Conservation (phyloP, 495 filamentous ascomycete genomes). For the Parachaetomium inaequale region DNA sequence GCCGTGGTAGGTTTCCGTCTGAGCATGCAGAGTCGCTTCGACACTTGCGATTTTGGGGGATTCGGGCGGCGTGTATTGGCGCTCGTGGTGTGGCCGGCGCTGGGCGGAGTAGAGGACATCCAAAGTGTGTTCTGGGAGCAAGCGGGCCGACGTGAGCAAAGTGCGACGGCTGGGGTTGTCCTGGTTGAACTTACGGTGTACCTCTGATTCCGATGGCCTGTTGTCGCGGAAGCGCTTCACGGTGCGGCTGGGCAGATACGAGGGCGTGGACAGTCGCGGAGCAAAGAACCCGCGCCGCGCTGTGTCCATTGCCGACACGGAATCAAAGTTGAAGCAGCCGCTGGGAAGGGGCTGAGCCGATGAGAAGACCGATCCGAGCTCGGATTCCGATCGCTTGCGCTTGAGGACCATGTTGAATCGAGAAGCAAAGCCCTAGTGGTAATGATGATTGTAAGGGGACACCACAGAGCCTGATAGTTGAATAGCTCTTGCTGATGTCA, state of each 20-base stretch:
- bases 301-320: conserved; percentile 24
- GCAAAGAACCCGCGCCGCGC: conserved; percentile 25
- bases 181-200: conserved; percentile 42
- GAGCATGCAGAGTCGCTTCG: conserved; percentile 9
- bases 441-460: not conserved
- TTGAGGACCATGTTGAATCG: conserved; percentile 44
- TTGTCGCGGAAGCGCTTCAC: conserved; percentile 50
- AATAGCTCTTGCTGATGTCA: not conserved
- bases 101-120: conserved; percentile 47
- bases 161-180: not conserved
- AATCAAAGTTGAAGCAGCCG: conserved; percentile 29
- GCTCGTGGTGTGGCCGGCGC: conserved; percentile 31
- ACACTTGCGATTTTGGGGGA: conserved; percentile 4
- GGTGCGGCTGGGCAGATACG: conserved; percentile 43
- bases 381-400: conserved; percentile 52
- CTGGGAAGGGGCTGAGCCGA: conserved; percentile 32
- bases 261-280: conserved; percentile 23
- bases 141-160: conserved; percentile 7
- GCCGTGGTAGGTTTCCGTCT: conserved; percentile 15
- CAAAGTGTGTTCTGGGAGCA: conserved; percentile 44
- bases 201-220: conserved; percentile 45
- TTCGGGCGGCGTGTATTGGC: not conserved
- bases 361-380: conserved; percentile 38
- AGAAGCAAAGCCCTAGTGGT: not conserved
- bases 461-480: not conserved